Conservation (phyloP, 1,284 basidiomycete species). For the Puccinia horiana region DNA sequence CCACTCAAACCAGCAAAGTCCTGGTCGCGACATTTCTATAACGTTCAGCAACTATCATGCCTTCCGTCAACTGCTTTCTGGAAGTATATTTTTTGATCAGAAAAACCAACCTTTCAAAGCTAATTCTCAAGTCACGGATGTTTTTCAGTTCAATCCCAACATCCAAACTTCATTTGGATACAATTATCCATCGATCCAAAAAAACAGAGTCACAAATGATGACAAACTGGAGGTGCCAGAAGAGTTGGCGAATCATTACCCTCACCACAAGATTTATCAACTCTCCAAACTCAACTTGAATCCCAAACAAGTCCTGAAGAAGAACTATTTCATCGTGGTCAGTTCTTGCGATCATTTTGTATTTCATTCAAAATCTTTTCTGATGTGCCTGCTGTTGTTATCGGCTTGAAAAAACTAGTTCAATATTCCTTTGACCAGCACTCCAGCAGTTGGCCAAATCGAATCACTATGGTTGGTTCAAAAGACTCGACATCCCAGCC, state of each 20-base stretch:
- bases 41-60: neutral
- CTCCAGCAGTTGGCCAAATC: neutral
- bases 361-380: neutral
- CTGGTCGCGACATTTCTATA: slow-evolving; percentile 5
- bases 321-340: neutral
- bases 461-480: neutral
- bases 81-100: neutral
- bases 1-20: slow-evolving; percentile 6
- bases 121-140: neutral
- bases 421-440: neutral
- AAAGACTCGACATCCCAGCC: neutral
- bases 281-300: neutral
- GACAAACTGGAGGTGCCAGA: neutral
- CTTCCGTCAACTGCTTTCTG: neutral
- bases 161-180: neutral
- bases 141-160: neutral
- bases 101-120: neutral
- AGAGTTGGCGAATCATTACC: neutral
- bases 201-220: neutral
- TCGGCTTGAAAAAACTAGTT: neutral
- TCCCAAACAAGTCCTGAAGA: neutral
- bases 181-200: neutral
- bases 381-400: neutral
- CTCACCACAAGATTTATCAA: neutral
- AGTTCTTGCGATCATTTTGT: neutral